These are phyloP conservation scores for Amanita molliuscula DNA, from an alignment of 768 basidiomycete genomes.

Conservation along the genomic window DNA sequence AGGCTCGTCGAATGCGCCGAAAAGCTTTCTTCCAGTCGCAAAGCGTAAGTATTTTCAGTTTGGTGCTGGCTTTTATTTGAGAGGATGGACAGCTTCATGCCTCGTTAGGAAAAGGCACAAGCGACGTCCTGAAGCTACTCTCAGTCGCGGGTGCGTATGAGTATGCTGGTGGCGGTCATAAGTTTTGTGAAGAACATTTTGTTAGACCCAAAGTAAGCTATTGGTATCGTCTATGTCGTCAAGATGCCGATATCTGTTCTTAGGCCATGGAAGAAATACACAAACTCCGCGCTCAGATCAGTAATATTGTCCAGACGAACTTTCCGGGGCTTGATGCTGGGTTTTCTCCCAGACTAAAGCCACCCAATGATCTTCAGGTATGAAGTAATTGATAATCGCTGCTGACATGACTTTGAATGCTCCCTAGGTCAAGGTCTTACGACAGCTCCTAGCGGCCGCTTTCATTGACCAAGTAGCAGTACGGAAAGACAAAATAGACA, in stretches of 20 bases:
- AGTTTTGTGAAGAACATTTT: constrained; percentile 86
- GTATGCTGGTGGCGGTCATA: constrained; percentile 69
- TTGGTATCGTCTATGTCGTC: not conserved
- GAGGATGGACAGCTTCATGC: constrained; percentile 48
- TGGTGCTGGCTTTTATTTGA: constrained; percentile 3
- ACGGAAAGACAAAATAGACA: constrained; percentile 72
- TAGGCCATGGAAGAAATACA: constrained; percentile 98
- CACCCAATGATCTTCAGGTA: constrained; percentile 75
- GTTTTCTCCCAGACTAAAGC: constrained; percentile 55
- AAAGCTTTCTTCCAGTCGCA: constrained; percentile 80
- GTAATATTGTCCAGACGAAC: constrained; percentile 70
- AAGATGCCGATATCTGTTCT: not conserved
- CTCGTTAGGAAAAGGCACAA: constrained; percentile 67
- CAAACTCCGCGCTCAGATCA: constrained; percentile 85
- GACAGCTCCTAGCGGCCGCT: constrained; percentile 78
- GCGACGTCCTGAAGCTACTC: constrained; percentile 80
- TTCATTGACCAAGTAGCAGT: constrained; percentile 96
- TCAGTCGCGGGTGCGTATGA: constrained; percentile 98
- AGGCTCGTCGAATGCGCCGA: constrained; percentile 47
- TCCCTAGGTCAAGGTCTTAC: constrained; percentile 73
- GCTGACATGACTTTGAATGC: constrained; percentile 2
- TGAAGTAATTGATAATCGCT: constrained; percentile 5
- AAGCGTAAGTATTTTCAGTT: constrained; percentile 33
- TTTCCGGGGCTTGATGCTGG: constrained; percentile 55
- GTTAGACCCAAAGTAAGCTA: constrained; percentile 71